Percentiles rank a stretch among this genome's conserved stretches.
These are phyloP conservation scores for Ascochyta viciae-villosae DNA, from an alignment of 2,329 filamentous ascomycete species.

Conservation along the genomic window DNA sequence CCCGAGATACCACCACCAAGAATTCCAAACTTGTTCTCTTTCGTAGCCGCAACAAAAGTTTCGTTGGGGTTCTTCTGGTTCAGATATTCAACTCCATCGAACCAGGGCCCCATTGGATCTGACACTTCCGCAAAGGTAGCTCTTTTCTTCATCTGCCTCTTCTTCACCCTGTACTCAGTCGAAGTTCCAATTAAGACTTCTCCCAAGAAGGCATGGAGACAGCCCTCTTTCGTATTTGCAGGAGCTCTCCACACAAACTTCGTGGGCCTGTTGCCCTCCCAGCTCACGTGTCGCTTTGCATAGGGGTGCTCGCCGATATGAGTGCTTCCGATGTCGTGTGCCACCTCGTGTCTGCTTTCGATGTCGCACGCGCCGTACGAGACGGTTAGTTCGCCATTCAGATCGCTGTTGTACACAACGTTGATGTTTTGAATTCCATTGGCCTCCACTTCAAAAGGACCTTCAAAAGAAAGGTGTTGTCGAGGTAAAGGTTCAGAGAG, in stretches of 20 bases:
- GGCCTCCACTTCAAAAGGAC: slow-evolving; percentile 6
- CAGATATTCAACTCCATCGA: slow-evolving; percentile 66
- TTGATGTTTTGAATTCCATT: slow-evolving; percentile 27
- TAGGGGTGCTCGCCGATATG: slow-evolving; percentile 30
- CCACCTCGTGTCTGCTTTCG: neutral
- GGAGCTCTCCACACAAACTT: slow-evolving; percentile 54
- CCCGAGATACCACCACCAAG: slow-evolving; percentile 69
- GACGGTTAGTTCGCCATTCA: slow-evolving; percentile 32
- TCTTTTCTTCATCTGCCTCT: slow-evolving; percentile 34
- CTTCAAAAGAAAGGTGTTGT: neutral
- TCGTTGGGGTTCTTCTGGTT: slow-evolving; percentile 58
- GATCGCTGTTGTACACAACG: slow-evolving; percentile 22
- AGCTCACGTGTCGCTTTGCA: slow-evolving; percentile 27
- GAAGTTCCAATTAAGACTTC: slow-evolving; percentile 47
- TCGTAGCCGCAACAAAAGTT: slow-evolving; percentile 59
- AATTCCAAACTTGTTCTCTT: slow-evolving; percentile 64
- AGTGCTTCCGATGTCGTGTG: slow-evolving; percentile 28
- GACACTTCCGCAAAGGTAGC: slow-evolving; percentile 54
- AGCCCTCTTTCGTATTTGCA: slow-evolving; percentile 42
- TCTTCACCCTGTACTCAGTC: slow-evolving; percentile 23
- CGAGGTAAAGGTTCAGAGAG: neutral
- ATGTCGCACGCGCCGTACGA: slow-evolving; percentile 30
- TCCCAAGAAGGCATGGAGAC: slow-evolving; percentile 51
- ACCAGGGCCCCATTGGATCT: slow-evolving; percentile 65
- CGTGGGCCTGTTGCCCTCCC: slow-evolving; percentile 20